phyloP scores from a whole-genome alignment of 805 yeast genomes.

The Ogataea nonfermentans region DNA sequence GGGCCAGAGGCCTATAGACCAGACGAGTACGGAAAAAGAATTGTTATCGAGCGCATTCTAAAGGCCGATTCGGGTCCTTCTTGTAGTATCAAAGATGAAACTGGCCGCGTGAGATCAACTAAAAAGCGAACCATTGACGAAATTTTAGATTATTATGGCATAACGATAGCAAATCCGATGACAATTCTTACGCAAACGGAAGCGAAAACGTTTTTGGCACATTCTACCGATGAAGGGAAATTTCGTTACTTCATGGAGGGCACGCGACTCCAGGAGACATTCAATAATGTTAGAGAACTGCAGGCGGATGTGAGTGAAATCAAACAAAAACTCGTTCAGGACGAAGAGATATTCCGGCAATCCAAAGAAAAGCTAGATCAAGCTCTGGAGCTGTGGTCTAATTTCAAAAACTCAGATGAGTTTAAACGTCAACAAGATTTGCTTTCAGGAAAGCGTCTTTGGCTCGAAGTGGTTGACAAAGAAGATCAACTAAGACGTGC shows the following conservation, averaged over 20 bases:
- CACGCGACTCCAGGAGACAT: constrained; percentile 66
- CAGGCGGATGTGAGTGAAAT: constrained; percentile 40
- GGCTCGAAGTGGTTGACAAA: constrained; percentile 41
- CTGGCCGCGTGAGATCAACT: constrained; percentile 52
- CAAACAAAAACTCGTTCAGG: constrained; percentile 39
- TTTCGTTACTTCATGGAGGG: constrained; percentile 80
- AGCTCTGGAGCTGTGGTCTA: constrained; percentile 40
- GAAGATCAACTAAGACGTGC: constrained; percentile 27
- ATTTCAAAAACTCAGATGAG: constrained; percentile 41
- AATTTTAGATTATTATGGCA: constrained; percentile 66
- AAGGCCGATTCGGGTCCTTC: constrained; percentile 49
- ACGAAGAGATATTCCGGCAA: constrained; percentile 27
- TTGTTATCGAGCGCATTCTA: constrained; percentile 68
- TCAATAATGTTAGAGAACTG: constrained; percentile 47
- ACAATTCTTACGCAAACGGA: constrained; percentile 91
- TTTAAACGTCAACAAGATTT: constrained; percentile 38
- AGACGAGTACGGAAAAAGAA: constrained; percentile 63
- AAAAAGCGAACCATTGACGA: constrained; percentile 66
- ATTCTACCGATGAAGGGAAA: constrained; percentile 68
- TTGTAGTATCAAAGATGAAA: constrained; percentile 54
- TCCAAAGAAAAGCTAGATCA: constrained; percentile 41
- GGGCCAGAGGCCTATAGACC: constrained; percentile 66
- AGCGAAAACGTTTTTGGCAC: constrained; percentile 85
- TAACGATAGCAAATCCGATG: constrained; percentile 86
- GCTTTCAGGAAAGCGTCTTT: constrained; percentile 47